Evolutionary conservation across 2,329 filamentous ascomycete genomes (phyloP).

Genomic region (Exserohilum turcica): DNA sequence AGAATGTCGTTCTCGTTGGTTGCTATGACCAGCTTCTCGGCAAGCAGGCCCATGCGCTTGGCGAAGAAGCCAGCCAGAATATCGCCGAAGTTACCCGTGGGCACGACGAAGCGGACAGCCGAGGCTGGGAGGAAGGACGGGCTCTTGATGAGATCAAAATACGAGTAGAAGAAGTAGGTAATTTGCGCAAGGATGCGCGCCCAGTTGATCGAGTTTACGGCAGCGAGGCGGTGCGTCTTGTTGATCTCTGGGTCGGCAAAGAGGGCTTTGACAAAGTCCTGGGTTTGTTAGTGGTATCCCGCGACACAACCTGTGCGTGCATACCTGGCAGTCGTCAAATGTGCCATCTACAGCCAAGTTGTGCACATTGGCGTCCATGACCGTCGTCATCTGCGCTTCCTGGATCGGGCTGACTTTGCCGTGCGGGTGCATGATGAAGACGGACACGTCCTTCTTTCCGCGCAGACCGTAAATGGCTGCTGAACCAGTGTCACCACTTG

Average conservation of each 20-base stretch:
- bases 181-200: slow-evolving; percentile 95
- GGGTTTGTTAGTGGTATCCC: slow-evolving; percentile 25
- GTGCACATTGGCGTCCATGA: slow-evolving; percentile 88
- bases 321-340: slow-evolving; percentile 91
- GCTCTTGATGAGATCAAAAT: slow-evolving; percentile 76
- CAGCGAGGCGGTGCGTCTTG: slow-evolving; percentile 78
- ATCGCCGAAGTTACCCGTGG: slow-evolving; percentile 96
- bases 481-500: slow-evolving; percentile 71
- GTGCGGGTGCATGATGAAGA: slow-evolving; percentile 93
- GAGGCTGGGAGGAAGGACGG: slow-evolving; percentile 64
- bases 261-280: slow-evolving; percentile 91
- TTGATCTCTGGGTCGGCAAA: slow-evolving; percentile 88
- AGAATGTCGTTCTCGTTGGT: slow-evolving; percentile 99
- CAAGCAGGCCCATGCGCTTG: slow-evolving; percentile 83
- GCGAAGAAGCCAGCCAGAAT: slow-evolving; percentile 94
- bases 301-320: not conserved
- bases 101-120: slow-evolving; percentile 81
- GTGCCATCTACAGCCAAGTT: slow-evolving; percentile 88
- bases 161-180: slow-evolving; percentile 94
- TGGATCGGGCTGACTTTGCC: slow-evolving; percentile 90
- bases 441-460: slow-evolving; percentile 94
- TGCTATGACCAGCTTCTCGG: slow-evolving; percentile 86
- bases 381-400: slow-evolving; percentile 96
- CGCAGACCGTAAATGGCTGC: slow-evolving; percentile 94
- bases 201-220: slow-evolving; percentile 97